Evolutionary conservation across 306 rosid species (phyloP).

Genomic region (Gastrolobium villosum): DNA sequence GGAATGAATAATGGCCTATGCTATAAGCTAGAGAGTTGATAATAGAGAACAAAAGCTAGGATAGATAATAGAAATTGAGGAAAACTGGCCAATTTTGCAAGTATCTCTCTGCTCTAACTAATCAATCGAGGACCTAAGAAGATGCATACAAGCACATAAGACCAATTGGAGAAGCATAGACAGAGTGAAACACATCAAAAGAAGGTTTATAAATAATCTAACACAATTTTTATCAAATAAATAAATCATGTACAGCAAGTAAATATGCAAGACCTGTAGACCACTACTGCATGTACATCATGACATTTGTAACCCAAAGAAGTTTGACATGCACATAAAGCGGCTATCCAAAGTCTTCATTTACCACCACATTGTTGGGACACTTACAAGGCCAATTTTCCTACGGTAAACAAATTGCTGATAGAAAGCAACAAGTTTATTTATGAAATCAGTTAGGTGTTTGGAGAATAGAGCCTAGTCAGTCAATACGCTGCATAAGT

Average conservation of each 20-base stretch:
- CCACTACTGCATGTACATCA: constrained; percentile 14
- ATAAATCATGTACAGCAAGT: neutral
- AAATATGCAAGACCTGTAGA: constrained; percentile 12
- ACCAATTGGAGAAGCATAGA: constrained; percentile 23
- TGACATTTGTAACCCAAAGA: constrained; percentile 17
- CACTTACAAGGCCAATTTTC: constrained; percentile 26
- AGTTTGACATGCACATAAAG: constrained; percentile 30
- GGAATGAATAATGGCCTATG: neutral
- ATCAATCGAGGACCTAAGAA: constrained; percentile 36
- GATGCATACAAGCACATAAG: constrained; percentile 28
- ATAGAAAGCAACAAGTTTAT: constrained; percentile 13
- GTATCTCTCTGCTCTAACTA: constrained; percentile 5
- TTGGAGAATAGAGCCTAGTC: constrained; percentile 22
- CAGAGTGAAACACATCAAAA: constrained; percentile 10
- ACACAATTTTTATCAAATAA: constrained; percentile 17
- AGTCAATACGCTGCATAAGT: constrained; percentile 11
- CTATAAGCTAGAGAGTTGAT: constrained; percentile 11
- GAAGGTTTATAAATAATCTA: constrained; percentile 24
- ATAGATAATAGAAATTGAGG: neutral
- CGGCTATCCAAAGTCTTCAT: constrained; percentile 26
- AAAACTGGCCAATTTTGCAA: constrained; percentile 15
- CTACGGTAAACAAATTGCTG: constrained; percentile 35
- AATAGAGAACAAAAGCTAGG: neutral
- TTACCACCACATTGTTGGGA: constrained; percentile 14
- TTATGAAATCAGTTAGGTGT: constrained; percentile 8